A percentile compares a stretch with the other conserved stretches of the same genome.
Evolutionary conservation across 441 rosid genomes (phyloP).

Genomic region (Eruca vesicaria): DNA sequence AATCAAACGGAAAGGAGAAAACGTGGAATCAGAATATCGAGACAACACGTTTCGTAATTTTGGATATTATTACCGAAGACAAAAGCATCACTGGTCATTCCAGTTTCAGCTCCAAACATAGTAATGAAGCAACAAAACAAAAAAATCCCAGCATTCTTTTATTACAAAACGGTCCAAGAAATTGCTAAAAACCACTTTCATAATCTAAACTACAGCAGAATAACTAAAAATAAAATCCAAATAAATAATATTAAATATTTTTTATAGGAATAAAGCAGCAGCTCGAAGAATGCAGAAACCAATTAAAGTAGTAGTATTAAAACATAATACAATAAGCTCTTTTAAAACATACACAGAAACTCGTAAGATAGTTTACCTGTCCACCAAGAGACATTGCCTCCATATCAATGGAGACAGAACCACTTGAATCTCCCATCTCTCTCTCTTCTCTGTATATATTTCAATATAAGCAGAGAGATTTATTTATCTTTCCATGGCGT

Average conservation of each 20-base stretch:
- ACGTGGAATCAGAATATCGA: too few species aligned
- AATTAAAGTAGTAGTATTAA: not conserved
- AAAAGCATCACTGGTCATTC: too few species aligned
- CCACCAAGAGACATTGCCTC: slow-evolving; percentile 71
- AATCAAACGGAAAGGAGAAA: too few species aligned
- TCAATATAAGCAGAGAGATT: slow-evolving; percentile 18
- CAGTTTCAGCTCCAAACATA: too few species aligned
- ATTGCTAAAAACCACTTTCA: slow-evolving; percentile 1
- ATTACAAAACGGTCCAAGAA: too few species aligned
- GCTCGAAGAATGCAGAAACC: slow-evolving; percentile 1
- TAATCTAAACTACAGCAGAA: not conserved
- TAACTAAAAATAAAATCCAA: not conserved
- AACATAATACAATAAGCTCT: not conserved
- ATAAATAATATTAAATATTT: not conserved
- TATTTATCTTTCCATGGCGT: slow-evolving; percentile 25
- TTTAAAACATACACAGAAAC: not conserved
- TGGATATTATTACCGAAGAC: too few species aligned
- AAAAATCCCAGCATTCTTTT: too few species aligned
- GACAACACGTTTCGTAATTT: too few species aligned
- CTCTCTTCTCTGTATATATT: slow-evolving; percentile 14
- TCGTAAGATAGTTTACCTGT: slow-evolving; percentile 46
- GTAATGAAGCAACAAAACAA: too few species aligned
- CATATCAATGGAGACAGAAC: slow-evolving; percentile 79
- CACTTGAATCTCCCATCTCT: slow-evolving; percentile 72
- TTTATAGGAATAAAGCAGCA: slow-evolving; percentile 6